Conservation (phyloP, 192 early-diverging fungal genomes). For the Irineochytrium annulatum region DNA sequence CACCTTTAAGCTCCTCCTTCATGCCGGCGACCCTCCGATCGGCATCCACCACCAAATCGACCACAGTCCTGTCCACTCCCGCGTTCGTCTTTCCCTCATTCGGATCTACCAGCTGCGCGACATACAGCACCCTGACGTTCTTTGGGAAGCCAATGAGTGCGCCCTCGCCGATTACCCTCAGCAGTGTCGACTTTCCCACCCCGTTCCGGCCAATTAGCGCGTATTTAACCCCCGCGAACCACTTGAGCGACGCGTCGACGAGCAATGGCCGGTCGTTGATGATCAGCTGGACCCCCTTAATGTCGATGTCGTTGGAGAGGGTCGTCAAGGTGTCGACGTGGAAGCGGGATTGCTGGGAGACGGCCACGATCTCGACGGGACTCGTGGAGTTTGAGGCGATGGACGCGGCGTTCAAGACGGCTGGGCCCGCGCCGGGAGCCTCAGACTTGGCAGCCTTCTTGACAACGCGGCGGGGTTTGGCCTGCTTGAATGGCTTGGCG, state of each 20-base stretch:
- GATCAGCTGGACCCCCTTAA: conserved; percentile 69
- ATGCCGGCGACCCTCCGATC: conserved; percentile 14
- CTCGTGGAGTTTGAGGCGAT: too few relatives aligned
- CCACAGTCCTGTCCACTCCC: conserved; percentile 32
- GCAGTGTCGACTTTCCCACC: conserved; percentile 66
- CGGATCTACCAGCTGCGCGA: conserved; percentile 72
- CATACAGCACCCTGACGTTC: conserved; percentile 74
- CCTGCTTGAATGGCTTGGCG: too few relatives aligned
- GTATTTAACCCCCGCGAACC: conserved; percentile 74
- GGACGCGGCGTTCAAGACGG: too few relatives aligned
- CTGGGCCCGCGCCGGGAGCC: too few relatives aligned
- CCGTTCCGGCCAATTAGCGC: conserved; percentile 76
- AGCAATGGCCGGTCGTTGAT: conserved; percentile 65
- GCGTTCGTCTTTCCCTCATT: too few relatives aligned
- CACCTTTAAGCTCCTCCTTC: conserved; percentile 3
- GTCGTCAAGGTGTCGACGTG: conserved; percentile 77
- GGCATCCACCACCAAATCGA: conserved; percentile 44
- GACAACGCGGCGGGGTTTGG: too few relatives aligned
- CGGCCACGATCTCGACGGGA: conserved; percentile 16
- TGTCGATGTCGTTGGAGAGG: conserved; percentile 61
- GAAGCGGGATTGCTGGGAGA: conserved; percentile 74
- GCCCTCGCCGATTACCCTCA: conserved; percentile 59
- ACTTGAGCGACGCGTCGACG: conserved; percentile 67
- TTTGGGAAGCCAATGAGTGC: conserved; percentile 75
- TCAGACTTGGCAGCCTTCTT: too few relatives aligned